A percentile compares a stretch with the other conserved stretches of the same genome.
Conservation (phyloP, 2,329 filamentous ascomycete genomes). For the Truncatella angustata region DNA sequence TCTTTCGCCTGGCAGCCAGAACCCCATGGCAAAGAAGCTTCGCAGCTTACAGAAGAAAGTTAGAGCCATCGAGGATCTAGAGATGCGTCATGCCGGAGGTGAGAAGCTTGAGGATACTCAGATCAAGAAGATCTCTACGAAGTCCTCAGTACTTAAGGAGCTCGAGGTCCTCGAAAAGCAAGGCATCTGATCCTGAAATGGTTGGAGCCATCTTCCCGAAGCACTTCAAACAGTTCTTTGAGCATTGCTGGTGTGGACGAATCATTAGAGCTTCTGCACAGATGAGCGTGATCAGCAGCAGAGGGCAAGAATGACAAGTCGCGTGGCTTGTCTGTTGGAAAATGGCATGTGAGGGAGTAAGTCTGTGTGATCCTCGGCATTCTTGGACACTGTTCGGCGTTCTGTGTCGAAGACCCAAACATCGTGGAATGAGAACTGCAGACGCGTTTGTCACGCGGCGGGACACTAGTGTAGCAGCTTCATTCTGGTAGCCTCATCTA, state of each 20-base stretch:
- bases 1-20: conserved; percentile 47
- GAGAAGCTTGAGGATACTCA: conserved; percentile 99
- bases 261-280: no score
- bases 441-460: no score
- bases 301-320: no score
- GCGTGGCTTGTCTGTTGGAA: no score
- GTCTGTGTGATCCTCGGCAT: neutral
- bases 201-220: neutral
- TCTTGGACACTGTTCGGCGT: neutral
- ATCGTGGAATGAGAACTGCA: no score
- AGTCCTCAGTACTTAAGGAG: conserved; percentile 80
- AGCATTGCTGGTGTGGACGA: neutral
- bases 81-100: conserved; percentile 90
- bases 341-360: no score
- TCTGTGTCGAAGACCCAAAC: no score
- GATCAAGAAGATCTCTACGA: conserved; percentile 95
- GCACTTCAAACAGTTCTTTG: neutral
- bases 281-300: no score
- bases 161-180: conserved; percentile 58
- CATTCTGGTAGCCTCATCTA: neutral
- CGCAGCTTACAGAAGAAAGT: conserved; percentile 95
- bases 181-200: conserved; percentile 11
- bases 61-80: conserved; percentile 93
- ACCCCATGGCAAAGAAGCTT: conserved; percentile 89
- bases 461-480: no score